Base-by-base conservation (phyloP, 179 eudicot species). In the Corrigiola litoralis region DNA sequence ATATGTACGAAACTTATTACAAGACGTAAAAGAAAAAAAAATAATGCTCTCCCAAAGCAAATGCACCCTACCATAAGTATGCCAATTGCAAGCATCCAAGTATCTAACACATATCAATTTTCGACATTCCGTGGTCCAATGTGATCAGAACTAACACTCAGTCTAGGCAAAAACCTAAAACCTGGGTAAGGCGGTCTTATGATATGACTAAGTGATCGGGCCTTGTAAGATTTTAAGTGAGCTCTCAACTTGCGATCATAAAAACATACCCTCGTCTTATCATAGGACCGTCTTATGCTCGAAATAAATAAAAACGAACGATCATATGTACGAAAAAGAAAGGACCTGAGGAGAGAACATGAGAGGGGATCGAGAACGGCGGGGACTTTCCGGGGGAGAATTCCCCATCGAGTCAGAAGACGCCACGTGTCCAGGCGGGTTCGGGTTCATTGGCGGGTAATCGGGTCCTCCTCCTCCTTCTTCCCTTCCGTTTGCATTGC, bases 281-380 rank as follows among this genome's bases (percentile, higher is more conserved):
- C 3, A 11, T 4, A 18, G 5, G 6, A 1, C 1, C 21, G 6
- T 7, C 7, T 4, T 14, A 0, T 2, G 24, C 1, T 17, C 48
- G 23, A 48, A 38, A 28, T 0, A 8, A 27, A 14, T 2, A 53
- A 54, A 37, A 27, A 51, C 8, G n/a, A 42, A 51, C 68, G 21
- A 33, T 13, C 5, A 41, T 33, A 53, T 21, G 0, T 25, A 57
- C 10, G 13, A 6, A 10, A 0, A 2, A 9, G 11, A 56, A 1
- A 2, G 18, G 33, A 20, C 90, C 90, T 82, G 87, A 63, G 90
- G 87, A 73, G 81, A 66, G 46, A 83, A 82, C 82, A 80, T 63
- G 65, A 80, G 80, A 17, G 87, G 87, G 4, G 89, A 82, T 51
- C 61, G 75, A 45, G 87, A 75, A 58, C 75, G 79, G 6, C 73